A percentile compares a stretch with the other conserved stretches of the same genome.
phyloP scores from a whole-genome alignment of 805 yeast species.

The Tetrapisispora namnaoensis region DNA sequence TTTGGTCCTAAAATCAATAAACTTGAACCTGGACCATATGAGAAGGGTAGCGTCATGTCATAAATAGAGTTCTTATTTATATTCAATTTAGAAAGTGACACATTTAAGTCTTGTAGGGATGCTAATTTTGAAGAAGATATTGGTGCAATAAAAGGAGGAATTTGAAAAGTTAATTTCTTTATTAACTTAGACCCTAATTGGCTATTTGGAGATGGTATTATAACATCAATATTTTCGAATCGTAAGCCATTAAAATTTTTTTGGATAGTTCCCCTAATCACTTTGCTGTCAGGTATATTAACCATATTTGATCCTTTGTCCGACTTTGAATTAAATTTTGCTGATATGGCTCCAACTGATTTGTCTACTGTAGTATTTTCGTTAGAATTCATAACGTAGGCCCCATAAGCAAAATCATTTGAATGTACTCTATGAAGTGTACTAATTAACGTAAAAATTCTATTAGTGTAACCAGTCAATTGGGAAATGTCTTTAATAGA shows the following conservation, averaged over 20 bases:
- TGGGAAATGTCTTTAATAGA: constrained; percentile 89
- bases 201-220: constrained; percentile 62
- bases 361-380: background rate
- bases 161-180: constrained; percentile 49
- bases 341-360: background rate
- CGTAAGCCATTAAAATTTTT: constrained; percentile 68
- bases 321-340: background rate
- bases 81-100: background rate
- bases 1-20: constrained; percentile 76
- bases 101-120: constrained; percentile 32
- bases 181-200: constrained; percentile 53
- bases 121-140: constrained; percentile 14
- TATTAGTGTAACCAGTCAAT: constrained; percentile 80
- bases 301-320: background rate
- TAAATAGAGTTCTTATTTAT: constrained; percentile 6
- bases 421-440: constrained; percentile 78
- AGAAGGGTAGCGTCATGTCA: constrained; percentile 18
- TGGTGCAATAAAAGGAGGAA: constrained; percentile 23
- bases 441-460: constrained; percentile 69
- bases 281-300: constrained; percentile 17
- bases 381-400: constrained; percentile 16
- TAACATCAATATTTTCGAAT: constrained; percentile 72
- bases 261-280: constrained; percentile 74
- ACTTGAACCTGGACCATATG: constrained; percentile 45
- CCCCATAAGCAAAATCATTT: constrained; percentile 32